Evolutionary conservation across 176 grass and related monocot genomes (phyloP), one percentile per base, ranked within the genome.

Genomic region (Zoysia japonica): DNA sequence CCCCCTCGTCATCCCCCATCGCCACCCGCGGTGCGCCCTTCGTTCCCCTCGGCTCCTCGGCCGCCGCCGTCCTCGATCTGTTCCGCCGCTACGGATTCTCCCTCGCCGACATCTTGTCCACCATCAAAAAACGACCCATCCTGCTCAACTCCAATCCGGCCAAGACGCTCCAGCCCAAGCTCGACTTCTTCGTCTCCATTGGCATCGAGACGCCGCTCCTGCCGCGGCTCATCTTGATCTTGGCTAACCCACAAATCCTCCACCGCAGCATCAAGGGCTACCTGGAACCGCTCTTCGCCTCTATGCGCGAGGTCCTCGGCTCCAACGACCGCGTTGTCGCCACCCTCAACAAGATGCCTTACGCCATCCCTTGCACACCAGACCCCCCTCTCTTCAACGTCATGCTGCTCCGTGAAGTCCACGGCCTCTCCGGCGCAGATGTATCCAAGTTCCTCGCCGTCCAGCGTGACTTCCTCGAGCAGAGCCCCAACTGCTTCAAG

Each of bases 81-180:
- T 40, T 88, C 70, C 78, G 61, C 11, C 57, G 65, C 41, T 77
- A 88, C 50, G 85, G 75, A 0, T 91, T 91, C 70, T 74, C 71
- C 11, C 65, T 68, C 0, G 43, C 71, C n/a, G 37, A 91, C 5
- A 72, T 91, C 14, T 50, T 81, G 10, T 7, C 46, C 39, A 60
- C 68, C 28, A 28, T 81, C 44, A 11, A 66, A 38, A 37, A 67
- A 72, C 11, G 72, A 12, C 75, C 81, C 51, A 0, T 14, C 51
- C 5, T 91, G 39, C 80, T 87, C 9, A 3, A 2, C 7, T 15
- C 52, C 47, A 0, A 80, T 40, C 52, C 70, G 5, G 35, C 14
- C 37, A 76, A 61, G 50, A 87, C 57, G 47, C 65, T 90, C 59
- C 52, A 83, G 61, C 79, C 88, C 79, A 87, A 83, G 80, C 68